A percentile compares a stretch with the other conserved stretches of the same genome.
These are phyloP conservation scores for Penicillium sclerotigenum DNA, from an alignment of 2,329 filamentous ascomycete species.

Conservation along the genomic window DNA sequence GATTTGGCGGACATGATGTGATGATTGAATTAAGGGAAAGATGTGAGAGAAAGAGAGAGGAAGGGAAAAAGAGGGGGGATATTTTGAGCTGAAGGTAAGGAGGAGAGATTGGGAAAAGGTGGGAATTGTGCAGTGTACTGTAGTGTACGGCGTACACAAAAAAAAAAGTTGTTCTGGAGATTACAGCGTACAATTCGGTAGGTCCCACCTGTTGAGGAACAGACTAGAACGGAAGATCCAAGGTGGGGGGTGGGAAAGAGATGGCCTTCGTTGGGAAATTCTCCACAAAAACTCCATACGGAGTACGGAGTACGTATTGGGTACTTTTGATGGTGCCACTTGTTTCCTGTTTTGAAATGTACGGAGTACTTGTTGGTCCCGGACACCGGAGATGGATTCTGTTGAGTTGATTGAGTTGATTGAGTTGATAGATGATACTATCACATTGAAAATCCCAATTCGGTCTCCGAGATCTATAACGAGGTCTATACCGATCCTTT, in stretches of 20 bases:
- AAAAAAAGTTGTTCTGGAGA: constrained; percentile 27
- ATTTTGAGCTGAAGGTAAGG: constrained; percentile 15
- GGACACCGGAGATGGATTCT: neutral
- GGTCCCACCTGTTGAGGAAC: constrained; percentile 22
- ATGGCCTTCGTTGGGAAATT: constrained; percentile 12
- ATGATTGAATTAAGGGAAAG: constrained; percentile 1
- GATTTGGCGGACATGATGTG: constrained; percentile 87
- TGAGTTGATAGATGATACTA: too few species aligned
- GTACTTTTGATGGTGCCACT: neutral
- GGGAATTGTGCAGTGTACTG: constrained; percentile 22
- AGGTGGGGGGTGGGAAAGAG: neutral
- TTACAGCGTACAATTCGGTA: constrained; percentile 29
- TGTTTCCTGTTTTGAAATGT: neutral
- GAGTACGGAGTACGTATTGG: neutral
- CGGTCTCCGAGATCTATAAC: neutral
- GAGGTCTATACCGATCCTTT: neutral
- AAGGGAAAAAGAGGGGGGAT: constrained; percentile 27
- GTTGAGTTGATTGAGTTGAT: constrained; percentile 16
- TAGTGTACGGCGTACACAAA: constrained; percentile 22
- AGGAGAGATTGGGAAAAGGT: constrained; percentile 12
- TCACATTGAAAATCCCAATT: too few species aligned
- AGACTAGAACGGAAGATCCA: constrained; percentile 8
- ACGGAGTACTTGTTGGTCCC: neutral
- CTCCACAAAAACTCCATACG: neutral
- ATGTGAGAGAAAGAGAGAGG: constrained; percentile 2